Evolutionary conservation across 176 grass and related monocot genomes (phyloP), one percentile per base, ranked within the genome.

Genomic region (Alloteropsis semialata): DNA sequence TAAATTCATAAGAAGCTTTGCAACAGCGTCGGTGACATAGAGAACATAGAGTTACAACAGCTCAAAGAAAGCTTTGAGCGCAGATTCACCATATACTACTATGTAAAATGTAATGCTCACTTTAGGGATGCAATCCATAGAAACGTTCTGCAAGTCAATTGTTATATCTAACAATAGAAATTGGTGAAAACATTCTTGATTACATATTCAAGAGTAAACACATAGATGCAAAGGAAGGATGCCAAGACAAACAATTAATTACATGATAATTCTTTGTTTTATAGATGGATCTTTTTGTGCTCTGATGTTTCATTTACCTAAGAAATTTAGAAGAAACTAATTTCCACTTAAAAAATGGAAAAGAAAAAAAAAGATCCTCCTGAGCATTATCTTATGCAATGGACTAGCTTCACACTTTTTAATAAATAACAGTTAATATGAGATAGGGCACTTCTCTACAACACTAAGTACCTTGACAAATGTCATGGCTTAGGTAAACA

Each of bases 161-260:
- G 22, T 61, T n/a, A 89, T 54, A 38, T 76, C 83, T 71, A 38
- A 17, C 33, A 28, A 38, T 28, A 75, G 0, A 89, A 71, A 36
- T 30, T 15, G 10, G 12, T 63, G 34, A 41, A 72, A 37, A 48
- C 2, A 21, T 82, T 72, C 45, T 30, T 10, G 22, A 32, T 71
- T 18, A 6, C 45, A 70, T 76, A 6, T 71, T 38, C 0, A 70
- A 44, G 84, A 72, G 36, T 72, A 45, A 63, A 69, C 13, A 28
- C 30, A 15, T 1, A 38, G 72, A 76, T 82, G 54, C 34, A 5
- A 0, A 74, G 13, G 3, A 53, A 80, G 28, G 65, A 67, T 69
- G 50, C 17, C 41, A 54, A 5, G 38, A 72, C 7, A 51, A 73
- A 64, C 19, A 76, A 72, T n/a, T 74, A 81, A 27, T 43, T 28